Conservation (phyloP, 2,329 filamentous ascomycete genomes). For the Bertia moriformis region DNA sequence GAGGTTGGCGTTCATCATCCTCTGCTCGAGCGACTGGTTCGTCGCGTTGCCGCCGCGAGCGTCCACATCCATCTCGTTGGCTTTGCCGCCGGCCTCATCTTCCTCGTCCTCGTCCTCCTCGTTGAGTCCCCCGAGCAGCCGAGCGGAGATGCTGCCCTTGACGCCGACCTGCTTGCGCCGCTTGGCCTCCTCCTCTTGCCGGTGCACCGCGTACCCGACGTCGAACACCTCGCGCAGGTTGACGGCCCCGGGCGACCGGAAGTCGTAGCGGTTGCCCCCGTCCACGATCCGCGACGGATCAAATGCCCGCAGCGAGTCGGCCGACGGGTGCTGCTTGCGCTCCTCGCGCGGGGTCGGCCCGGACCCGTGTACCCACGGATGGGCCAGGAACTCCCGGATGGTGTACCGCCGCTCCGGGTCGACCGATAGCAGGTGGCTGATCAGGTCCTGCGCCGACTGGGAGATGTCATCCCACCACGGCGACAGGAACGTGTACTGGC, state of each 20-base stretch:
- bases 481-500: constrained; percentile 92
- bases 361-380: constrained; percentile 76
- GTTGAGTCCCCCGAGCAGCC: constrained; percentile 46
- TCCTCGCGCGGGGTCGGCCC: constrained; percentile 42
- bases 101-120: constrained; percentile 52
- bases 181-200: constrained; percentile 91
- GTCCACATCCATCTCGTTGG: constrained; percentile 51
- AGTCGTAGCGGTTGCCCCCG: constrained; percentile 64
- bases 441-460: constrained; percentile 81
- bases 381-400: constrained; percentile 81
- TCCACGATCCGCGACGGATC: constrained; percentile 37
- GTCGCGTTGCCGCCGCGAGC: constrained; percentile 32
- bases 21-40: constrained; percentile 66
- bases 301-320: constrained; percentile 36
- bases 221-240: constrained; percentile 96
- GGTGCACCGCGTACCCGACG: constrained; percentile 87
- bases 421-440: constrained; percentile 82
- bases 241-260: constrained; percentile 85
- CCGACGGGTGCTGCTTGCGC: constrained; percentile 28
- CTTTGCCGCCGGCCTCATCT: constrained; percentile 25
- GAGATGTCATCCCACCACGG: constrained; percentile 99
- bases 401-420: constrained; percentile 91
- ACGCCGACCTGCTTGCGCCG: constrained; percentile 68
- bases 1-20: constrained; percentile 72
- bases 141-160: constrained; percentile 47